Evolutionary conservation across 768 basidiomycete genomes (phyloP), one percentile per base, ranked within the genome.

Genomic region (Kwoniella sp.): DNA sequence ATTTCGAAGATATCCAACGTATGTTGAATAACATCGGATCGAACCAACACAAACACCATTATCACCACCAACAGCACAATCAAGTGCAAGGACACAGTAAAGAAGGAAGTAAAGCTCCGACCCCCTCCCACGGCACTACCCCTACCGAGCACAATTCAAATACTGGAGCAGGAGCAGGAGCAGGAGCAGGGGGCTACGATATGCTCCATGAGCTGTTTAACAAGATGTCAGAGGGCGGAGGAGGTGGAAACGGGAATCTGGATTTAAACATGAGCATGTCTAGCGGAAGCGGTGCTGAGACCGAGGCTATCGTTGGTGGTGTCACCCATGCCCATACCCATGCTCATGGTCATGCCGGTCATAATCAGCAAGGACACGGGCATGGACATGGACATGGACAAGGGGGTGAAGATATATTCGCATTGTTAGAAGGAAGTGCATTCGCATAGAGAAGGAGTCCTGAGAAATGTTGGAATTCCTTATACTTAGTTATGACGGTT

Each of bases 171-270:
- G 40, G 10, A 44, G 40, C 10, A 15, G 40, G 3, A 44, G 40
- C 40, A 44, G 40, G 19, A 22, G 37, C 30, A 37, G 29, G 36
- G 50, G 26, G 47, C 10, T 56, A 60, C 25, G 64, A 65, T 26
- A 60, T 60, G 58, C 47, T 65, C 10, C 58, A 65, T 19, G 58
- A 56, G 22, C 47, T 65, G 0, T 56, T 65, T 40, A 53, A 53
- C 9, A 59, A 57, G 54, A 29, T 65, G 29, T n/a, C 30, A 21
- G 57, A 65, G 3, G 19, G 24, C n/a, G 27, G 12, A 29, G 46
- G 36, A 26, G 21, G 27, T 54, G 50, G 36, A 15, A 51, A 10
- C 47, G 33, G 26, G 40, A 47, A 33, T n/a, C 27, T 29, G 40
- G 40, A 44, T n/a, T 21, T 29, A 15, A 15, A 44, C 40, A 9